Base-by-base conservation (phyloP, 2,329 filamentous ascomycete species). In the Cylindrodendrum hubeiense region DNA sequence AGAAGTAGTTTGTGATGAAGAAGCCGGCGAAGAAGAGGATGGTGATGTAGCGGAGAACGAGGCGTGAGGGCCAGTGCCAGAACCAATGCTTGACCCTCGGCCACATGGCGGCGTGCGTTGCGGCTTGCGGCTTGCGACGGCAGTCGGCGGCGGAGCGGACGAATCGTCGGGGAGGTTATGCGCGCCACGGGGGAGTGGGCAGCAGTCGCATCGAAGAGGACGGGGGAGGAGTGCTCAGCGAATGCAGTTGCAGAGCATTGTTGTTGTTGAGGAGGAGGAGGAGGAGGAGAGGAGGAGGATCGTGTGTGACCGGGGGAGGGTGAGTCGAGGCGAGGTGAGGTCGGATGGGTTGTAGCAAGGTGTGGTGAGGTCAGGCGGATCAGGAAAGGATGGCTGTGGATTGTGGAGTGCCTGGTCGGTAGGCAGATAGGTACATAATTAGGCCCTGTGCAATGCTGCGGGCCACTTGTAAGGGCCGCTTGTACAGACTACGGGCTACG, bases 1-100 rank as follows among this genome's bases (percentile, higher is more conserved):
- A 66, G 51, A 73, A 41, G 66, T 76, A 78, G 63, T 77, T 79
- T 47, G 73, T 70, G 63, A 76, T 61, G 46, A 75, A 59, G 54
- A 78, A 70, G 22, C 70, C 57, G 53, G 75, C 47, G 51, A 72
- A 41, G 59, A 74, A 69, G 55, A 71, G 64, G 21, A 70, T 65
- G 49, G 68, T 70, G 24, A 77, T 64, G 62, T 74, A 75, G 54
- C 77, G 78, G 50, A 78, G 58, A 43, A 73, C 67, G 28, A 75
- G 67, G 56, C 77, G 75, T 50, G 74, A 71, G 9, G 76, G 68
- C 73, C 74, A 72, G 60, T 70, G 67, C 62, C 69, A 71, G 49
- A 74, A 66, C 72, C 72, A 73, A 67, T 67, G 67, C 60, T 72
- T 74, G 58, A 72, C 67, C 53, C 68, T 65, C 67, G 65, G 71